phyloP scores from a whole-genome alignment of 257 asterid genomes.

The Buddleja alternifolia region DNA sequence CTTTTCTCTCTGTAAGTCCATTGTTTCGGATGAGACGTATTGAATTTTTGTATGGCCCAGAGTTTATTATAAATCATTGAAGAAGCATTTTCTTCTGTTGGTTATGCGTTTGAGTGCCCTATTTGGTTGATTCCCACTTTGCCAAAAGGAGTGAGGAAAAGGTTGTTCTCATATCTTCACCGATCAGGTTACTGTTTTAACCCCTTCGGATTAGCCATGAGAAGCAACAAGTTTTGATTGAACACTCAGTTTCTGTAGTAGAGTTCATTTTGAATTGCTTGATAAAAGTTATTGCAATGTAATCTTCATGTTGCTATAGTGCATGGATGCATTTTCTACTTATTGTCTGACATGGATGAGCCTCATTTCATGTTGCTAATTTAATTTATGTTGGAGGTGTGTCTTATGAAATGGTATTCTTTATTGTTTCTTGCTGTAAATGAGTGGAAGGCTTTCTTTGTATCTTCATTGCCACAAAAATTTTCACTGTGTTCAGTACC shows the following conservation, averaged over 20 bases:
- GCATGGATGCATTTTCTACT: neutral
- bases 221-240: too few relatives aligned
- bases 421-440: neutral
- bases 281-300: neutral
- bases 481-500: neutral
- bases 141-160: slow-evolving; percentile 9
- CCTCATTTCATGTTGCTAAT: neutral
- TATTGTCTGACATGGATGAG: too few relatives aligned
- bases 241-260: too few relatives aligned
- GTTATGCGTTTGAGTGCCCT: slow-evolving; percentile 22
- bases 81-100: slow-evolving; percentile 25
- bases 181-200: slow-evolving; percentile 37
- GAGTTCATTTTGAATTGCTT: too few relatives aligned
- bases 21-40: slow-evolving; percentile 14
- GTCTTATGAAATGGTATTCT: neutral
- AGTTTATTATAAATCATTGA: slow-evolving; percentile 13
- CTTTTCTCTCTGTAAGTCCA: neutral
- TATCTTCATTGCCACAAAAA: too few relatives aligned
- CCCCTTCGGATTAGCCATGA: slow-evolving; percentile 42
- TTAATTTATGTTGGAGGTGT: neutral
- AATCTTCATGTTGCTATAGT: neutral
- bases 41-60: slow-evolving; percentile 23
- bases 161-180: slow-evolving; percentile 38
- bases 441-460: neutral
- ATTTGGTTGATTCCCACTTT: neutral